Evolutionary conservation across 2,329 filamentous ascomycete species (phyloP), one percentile per base, ranked within the genome.

Genomic region (Trematosphaeria pertusa): DNA sequence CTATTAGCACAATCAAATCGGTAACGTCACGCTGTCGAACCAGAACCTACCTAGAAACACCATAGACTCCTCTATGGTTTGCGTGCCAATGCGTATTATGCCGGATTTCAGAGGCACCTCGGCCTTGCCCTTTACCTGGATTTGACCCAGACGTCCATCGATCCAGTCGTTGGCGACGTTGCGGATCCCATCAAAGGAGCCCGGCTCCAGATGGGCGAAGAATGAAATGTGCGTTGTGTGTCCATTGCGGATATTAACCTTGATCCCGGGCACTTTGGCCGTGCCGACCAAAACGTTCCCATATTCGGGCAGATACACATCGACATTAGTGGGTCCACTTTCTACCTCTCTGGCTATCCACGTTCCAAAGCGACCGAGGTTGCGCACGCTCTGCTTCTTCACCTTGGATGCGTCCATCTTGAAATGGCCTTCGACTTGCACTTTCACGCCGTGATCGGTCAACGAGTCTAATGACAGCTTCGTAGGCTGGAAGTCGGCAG

Each of bases 141-240:
- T 74, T 46, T 81, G 78, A 9, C 85, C 81, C 47, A 97, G 76
- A 43, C 84, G 86, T 30, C 92, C 91, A 43, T 89, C 85, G 50
- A 99, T 75, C 86, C 91, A 97, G 70, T 96, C 88, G 68, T 94
- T 91, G 36, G 89, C 91, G 53, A 97, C 82, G 48, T 81, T 82
- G 49, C 89, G 86, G 58, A 97, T 85, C 5, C 86, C 87, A 43
- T 91, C 85, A 11, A 89, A 76, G 61, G 91, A 84, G 21, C 91
- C 92, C 19, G 91, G 87, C 28, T 81, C 76, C 30, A 97, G 73
- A 51, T 94, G 86, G 32, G 88, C 83, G 43, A 94, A 73, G 59
- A 97, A 86, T 61, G 97, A 89, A 46, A 97, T 77, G 46, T 83
- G 76, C 2, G 89, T 97, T 12, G 79, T 84, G 60, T 89, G 83